Evolutionary conservation across 768 basidiomycete species (phyloP).

Genomic region (Hericium alpestre): DNA sequence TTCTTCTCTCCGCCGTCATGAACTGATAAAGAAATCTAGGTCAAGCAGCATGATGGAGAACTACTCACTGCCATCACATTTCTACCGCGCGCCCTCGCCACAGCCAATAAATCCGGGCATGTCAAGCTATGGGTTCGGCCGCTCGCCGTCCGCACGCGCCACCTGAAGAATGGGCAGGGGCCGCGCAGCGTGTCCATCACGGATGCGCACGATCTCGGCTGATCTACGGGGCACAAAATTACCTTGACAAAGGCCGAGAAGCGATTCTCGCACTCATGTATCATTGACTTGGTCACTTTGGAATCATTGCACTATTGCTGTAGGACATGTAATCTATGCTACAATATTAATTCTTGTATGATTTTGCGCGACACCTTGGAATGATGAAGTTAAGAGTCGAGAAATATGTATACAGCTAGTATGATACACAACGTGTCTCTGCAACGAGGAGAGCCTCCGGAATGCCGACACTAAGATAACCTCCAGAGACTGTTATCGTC

Average conservation of each 20-base stretch:
- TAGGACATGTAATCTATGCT: background rate
- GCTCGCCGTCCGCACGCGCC: slow-evolving; percentile 26
- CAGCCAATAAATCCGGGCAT: slow-evolving; percentile 64
- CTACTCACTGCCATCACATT: slow-evolving; percentile 67
- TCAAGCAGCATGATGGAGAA: slow-evolving; percentile 75
- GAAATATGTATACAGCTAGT: slow-evolving; percentile 13
- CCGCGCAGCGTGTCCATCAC: background rate
- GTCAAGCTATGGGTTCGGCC: slow-evolving; percentile 83
- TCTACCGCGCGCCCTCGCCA: slow-evolving; percentile 68
- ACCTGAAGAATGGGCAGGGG: slow-evolving; percentile 6
- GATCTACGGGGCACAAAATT: background rate
- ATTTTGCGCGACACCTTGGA: no score
- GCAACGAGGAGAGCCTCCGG: background rate
- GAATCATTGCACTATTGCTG: background rate
- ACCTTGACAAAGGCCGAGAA: no score
- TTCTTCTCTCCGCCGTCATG: background rate
- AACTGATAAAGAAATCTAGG: slow-evolving; percentile 28
- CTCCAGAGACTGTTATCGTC: background rate
- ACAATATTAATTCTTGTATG: no score
- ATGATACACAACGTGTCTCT: background rate
- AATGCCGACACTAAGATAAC: background rate
- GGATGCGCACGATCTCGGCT: background rate
- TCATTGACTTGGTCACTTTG: background rate
- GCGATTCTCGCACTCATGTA: background rate
- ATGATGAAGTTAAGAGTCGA: no score